Evolutionary conservation across 2,329 filamentous ascomycete genomes (phyloP), one percentile per base, ranked within the genome.

Genomic region (Aspergillus texensis): DNA sequence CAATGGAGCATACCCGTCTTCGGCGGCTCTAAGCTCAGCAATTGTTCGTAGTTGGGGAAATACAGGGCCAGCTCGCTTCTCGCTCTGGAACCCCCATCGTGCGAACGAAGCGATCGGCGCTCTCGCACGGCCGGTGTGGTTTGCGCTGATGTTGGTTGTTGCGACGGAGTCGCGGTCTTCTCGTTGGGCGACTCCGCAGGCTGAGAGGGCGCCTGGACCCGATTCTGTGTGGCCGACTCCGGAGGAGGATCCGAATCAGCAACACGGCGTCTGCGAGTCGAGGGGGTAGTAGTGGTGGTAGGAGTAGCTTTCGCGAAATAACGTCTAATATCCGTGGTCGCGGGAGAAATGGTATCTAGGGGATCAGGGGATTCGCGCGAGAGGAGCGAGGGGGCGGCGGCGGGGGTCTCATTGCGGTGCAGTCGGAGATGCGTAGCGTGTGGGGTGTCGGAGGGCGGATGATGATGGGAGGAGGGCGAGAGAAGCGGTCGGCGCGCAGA

Each of bases 21-120:
- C 71, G 90, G 90, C 45, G 89, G 87, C 67, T 92, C 89, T 74
- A 96, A 92, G 66, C 92, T 93, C 79, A 98, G 93, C 69, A 97
- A 87, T 75, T 96, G 92, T 78, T 97, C 94, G 78, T 97, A 98
- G 73, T 96, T 94, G 58, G 91, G 89, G 74, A 98, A 97, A 80
- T 97, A 98, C 55, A 88, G 86, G 43, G 93, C 90, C 65, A 98
- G 84, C 74, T 97, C 94, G 79, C 93, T 97, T 84, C 96, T 97
- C 80, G 93, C 90, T 70, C 92, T 86, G 58, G 90, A 90, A 12
- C 90, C 91, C 72, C 86, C 86, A 75, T 96, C 93, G 72, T 96
- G 91, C 58, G 93, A 96, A 66, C 94, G 88, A 75, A 97, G 82
- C 75, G 93, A 94, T 72, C 94, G 82, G 76, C 87, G 90, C 69